A percentile compares a stretch with the other conserved stretches of the same genome.
Conservation (phyloP, 2,329 filamentous ascomycete genomes). For the Botrytis pseudocinerea region DNA sequence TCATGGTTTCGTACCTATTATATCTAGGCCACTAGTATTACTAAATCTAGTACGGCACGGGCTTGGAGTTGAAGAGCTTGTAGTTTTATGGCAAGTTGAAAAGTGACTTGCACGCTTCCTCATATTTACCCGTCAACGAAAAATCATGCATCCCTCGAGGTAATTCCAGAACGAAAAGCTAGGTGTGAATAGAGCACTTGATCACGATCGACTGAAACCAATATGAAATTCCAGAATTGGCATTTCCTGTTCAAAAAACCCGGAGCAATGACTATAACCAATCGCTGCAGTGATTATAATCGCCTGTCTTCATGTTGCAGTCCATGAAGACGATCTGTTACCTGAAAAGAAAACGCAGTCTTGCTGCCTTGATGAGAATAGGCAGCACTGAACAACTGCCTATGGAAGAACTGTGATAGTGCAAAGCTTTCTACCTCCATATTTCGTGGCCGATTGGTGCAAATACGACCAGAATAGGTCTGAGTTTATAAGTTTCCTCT, state of each 20-base stretch:
- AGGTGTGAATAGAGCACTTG: not conserved
- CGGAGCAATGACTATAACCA: not conserved
- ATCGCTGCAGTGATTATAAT: not conserved
- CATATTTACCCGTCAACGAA: no score
- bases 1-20: not conserved
- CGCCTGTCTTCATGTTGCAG: not conserved
- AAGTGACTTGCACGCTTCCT: not conserved
- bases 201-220: not conserved
- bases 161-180: no score
- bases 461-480: not conserved
- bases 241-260: not conserved
- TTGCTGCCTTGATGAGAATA: not conserved
- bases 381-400: not conserved
- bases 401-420: not conserved
- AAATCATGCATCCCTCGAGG: not conserved
- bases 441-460: not conserved
- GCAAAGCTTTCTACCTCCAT: not conserved
- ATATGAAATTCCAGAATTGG: not conserved
- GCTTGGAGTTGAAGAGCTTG: not conserved
- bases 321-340: not conserved
- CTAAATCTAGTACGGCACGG: not conserved
- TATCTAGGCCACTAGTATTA: no score
- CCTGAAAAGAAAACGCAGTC: not conserved
- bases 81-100: not conserved
- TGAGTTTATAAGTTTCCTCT: not conserved